Conservation (phyloP, 2,329 filamentous ascomycete species). For the Phymatotrichopsis omnivora region DNA sequence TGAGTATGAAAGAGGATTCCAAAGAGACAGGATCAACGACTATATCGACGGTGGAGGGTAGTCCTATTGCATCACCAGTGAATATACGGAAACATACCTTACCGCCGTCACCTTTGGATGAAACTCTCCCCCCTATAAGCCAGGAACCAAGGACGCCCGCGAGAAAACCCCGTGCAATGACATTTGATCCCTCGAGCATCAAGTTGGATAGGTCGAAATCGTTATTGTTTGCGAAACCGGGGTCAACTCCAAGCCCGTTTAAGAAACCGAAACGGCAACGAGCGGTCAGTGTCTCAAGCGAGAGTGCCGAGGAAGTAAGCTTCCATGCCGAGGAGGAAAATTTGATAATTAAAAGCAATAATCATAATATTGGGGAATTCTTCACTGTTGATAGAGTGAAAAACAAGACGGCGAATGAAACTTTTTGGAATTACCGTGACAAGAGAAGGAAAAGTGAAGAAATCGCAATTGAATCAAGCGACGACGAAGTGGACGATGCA, state of each 20-base stretch:
- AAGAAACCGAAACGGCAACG: conserved; percentile 4
- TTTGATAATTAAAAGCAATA: not conserved
- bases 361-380: conserved; percentile 14
- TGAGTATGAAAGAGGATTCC: not conserved
- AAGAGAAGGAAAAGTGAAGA: not conserved
- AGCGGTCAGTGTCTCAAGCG: not conserved
- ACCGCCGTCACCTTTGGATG: no score
- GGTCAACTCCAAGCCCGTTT: conserved; percentile 16
- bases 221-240: conserved; percentile 21
- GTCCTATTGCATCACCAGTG: not conserved
- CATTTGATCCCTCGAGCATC: conserved; percentile 14
- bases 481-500: not conserved
- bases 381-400: no score
- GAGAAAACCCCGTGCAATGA: not conserved
- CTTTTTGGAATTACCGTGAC: not conserved
- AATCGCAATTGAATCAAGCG: not conserved
- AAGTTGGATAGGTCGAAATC: conserved; percentile 21
- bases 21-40: conserved; percentile 1
- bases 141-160: conserved; percentile 1
- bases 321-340: conserved; percentile 4
- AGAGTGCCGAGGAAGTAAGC: conserved; percentile 6
- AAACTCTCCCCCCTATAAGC: no score
- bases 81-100: not conserved
- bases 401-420: not conserved
- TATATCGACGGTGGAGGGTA: not conserved